Percentiles rank a stretch among this genome's conserved stretches.
phyloP scores from a whole-genome alignment of 2,329 filamentous ascomycete genomes.

The Xylariaceae sp. region DNA sequence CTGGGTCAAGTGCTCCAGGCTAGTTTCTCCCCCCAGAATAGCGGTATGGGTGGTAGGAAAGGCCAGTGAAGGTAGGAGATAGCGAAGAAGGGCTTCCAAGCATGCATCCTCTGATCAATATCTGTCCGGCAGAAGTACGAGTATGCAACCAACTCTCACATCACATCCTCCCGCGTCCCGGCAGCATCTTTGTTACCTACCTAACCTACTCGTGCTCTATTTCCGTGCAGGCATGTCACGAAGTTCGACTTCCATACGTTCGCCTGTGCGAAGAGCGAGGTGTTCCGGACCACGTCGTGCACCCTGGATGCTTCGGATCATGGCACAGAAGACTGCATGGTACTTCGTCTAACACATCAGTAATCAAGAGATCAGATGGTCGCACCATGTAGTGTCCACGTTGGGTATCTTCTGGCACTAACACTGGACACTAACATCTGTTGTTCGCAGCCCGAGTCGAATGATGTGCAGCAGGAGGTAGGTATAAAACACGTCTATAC shows the following conservation, averaged over 20 bases:
- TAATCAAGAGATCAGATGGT: neutral
- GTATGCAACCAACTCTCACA: too few relatives aligned
- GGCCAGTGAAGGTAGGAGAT: neutral
- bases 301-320: neutral
- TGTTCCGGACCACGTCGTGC: neutral
- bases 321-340: constrained; percentile 13
- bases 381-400: neutral
- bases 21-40: neutral
- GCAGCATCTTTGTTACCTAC: too few relatives aligned
- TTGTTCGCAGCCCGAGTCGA: neutral
- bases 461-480: neutral
- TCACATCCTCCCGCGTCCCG: too few relatives aligned
- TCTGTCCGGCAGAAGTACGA: too few relatives aligned
- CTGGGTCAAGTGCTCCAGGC: neutral
- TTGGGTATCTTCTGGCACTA: neutral
- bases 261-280: neutral
- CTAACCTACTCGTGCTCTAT: too few relatives aligned
- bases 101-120: neutral
- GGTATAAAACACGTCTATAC: neutral
- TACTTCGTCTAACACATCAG: constrained; percentile 12
- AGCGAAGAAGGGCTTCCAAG: neutral
- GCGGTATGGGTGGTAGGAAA: neutral
- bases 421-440: neutral
- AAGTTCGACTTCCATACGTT: too few relatives aligned
- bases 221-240: too few relatives aligned